Evolutionary conservation across 2,329 filamentous ascomycete species (phyloP), one percentile per base, ranked within the genome.

Genomic region (Alternaria ethzedia): DNA sequence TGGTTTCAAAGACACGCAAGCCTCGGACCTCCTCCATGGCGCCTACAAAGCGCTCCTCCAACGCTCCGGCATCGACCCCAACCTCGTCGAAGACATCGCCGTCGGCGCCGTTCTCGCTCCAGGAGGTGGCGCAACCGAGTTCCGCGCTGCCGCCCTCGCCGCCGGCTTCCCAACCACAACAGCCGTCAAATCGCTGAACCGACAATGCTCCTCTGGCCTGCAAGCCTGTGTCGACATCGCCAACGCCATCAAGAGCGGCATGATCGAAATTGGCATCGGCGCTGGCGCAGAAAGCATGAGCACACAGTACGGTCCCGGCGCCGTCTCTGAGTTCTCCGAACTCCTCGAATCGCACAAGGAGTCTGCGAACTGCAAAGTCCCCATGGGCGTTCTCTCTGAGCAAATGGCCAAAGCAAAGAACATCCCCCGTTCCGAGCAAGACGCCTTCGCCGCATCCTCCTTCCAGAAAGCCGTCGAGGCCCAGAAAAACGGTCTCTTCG

Each of bases 221-320:
- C 94, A 97, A 82, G 95, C 96, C 23, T 93, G 93, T 77, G 91
- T 96, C 64, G 95, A 98, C 80, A 91, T 98, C 76, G 95, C 95
- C 71, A 97, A 98, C 84, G 92, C 93, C 72, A 96, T 99, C 83
- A 89, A 88, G 77, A 80, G 89, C 6, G 96, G 94, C 75, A 97
- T 97, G 91, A 98, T 98, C 77, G 95, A 98, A 70, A 83, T 98
- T 67, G 96, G 96, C 73, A 89, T 98, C 72, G 96, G 95, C 71
- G 94, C 94, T 20, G 96, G 96, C 76, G 94, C 97, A 23, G 96
- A 99, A 88, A 96, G 92, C 85, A 99, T 99, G 96, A 92, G 89
- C 76, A 86, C 86, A 61, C 92, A 97, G 78, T 98, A 98, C 80
- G 96, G 95, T 32, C 94, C 95, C 23, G 86, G 85, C 47, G 96